These are phyloP conservation scores for Lichtheimia corymbifera DNA, from an alignment of 371 early-diverging fungal species.

Conservation along the genomic window DNA sequence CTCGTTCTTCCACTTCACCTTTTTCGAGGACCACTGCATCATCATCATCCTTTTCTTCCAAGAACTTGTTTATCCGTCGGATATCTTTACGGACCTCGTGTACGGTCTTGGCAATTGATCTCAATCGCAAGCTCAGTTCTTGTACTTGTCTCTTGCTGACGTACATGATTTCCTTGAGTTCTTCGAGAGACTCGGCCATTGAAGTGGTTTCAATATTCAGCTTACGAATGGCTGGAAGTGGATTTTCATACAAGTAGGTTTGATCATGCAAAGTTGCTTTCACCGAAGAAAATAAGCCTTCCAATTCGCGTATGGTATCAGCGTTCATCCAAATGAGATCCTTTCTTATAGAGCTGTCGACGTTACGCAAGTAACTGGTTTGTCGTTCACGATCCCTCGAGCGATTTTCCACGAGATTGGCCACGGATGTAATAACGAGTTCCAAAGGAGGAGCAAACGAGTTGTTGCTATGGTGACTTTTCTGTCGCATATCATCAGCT, in stretches of 20 bases:
- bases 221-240: constrained; percentile 37
- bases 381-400: constrained; percentile 53
- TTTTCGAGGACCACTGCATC: constrained; percentile 51
- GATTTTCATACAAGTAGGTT: constrained; percentile 41
- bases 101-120: constrained; percentile 54
- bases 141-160: constrained; percentile 52
- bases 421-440: constrained; percentile 45
- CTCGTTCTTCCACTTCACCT: constrained; percentile 51
- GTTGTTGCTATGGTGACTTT: constrained; percentile 3
- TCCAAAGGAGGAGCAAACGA: constrained; percentile 47
- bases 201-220: constrained; percentile 43
- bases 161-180: constrained; percentile 55
- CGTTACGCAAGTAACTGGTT: constrained; percentile 33
- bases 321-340: constrained; percentile 39
- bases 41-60: constrained; percentile 54
- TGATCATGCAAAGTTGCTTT: constrained; percentile 40
- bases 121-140: constrained; percentile 44
- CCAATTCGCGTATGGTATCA: constrained; percentile 40
- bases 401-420: constrained; percentile 41
- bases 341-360: constrained; percentile 42
- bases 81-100: constrained; percentile 56
- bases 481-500: constrained; percentile 31
- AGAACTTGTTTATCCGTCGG: constrained; percentile 45
- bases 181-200: constrained; percentile 50
- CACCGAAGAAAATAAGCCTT: constrained; percentile 29